Evolutionary conservation across 768 basidiomycete genomes (phyloP), one percentile per base, ranked within the genome.

Genomic region (Leccinellum albellum): DNA sequence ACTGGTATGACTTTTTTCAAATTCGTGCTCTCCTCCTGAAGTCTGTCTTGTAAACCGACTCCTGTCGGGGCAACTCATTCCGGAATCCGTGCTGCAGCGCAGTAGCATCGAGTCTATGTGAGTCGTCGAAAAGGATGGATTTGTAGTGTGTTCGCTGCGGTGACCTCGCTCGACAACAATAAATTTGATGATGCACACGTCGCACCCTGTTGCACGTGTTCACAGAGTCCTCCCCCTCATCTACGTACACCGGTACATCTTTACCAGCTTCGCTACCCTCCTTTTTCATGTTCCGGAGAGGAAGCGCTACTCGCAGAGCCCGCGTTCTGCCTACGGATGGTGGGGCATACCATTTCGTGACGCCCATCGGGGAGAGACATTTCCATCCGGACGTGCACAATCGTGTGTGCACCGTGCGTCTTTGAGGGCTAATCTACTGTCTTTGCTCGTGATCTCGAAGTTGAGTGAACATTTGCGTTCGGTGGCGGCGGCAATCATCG

Each of bases 101-200:
- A n/a, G n/a, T 24, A 17, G 20, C 8, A 20, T n/a, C 15, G 32
- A 56, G 7, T 21, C 59, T 7, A 24, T 53, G 13, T 48, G 53
- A n/a, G 28, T 53, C 2, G 54, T 66, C 6, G 17, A 29, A 20
- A 65, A 51, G 26, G 40, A 60, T 6, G 61, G 62, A 29, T 64
- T 5, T 66, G 61, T 14, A 63, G 56, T 0, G 58, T 56, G 0
- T 23, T 32, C 0, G n/a, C 48, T 15, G 6, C 32, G 1, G 56
- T 56, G n/a, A n/a, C 26, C 6, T 6, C 26, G 6, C 26, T 4
- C 6, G 1, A 20, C 10, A 53, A 24, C 10, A 20, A 48, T 0
- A 20, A 28, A 3, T 14, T 50, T 1, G 49, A 37, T 5, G 29
- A 29, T 12, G 3, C 24, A 1, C 56, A 65, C 7, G 26, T 9